Evolutionary conservation across 441 rosid genomes (phyloP).

Genomic region (Syzygium malaccense): DNA sequence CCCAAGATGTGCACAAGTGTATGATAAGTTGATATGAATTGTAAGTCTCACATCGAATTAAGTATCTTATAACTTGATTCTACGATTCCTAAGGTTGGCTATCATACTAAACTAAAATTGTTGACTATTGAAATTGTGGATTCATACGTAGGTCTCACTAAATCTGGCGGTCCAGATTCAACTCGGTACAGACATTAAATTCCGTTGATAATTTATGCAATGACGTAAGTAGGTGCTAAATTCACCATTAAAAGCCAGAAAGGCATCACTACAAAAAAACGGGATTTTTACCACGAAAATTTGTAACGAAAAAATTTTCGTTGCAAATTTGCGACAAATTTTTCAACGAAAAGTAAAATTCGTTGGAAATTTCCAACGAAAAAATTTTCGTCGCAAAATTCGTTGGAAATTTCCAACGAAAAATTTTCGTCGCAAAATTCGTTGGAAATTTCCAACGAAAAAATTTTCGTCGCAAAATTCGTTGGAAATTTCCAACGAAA

Average conservation of each 20-base stretch:
- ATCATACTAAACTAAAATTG: background rate
- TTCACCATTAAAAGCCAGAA: background rate
- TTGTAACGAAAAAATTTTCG: too few species aligned
- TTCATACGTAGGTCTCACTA: background rate
- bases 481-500: too few species aligned
- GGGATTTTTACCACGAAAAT: too few species aligned
- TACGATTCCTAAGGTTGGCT: background rate
- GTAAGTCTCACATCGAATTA: background rate
- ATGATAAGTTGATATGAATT: background rate
- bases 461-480: too few species aligned
- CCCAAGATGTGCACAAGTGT: background rate
- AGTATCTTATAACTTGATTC: background rate
- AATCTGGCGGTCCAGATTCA: background rate
- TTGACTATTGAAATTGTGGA: background rate
- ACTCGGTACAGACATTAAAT: background rate
- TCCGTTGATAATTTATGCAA: background rate
- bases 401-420: too few species aligned
- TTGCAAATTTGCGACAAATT: too few species aligned
- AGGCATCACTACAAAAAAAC: too few species aligned
- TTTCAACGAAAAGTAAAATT: too few species aligned
- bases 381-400: too few species aligned
- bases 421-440: too few species aligned
- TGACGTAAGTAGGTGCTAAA: background rate
- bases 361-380: too few species aligned
- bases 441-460: too few species aligned